Evolutionary conservation across 1,284 basidiomycete species (phyloP).

Genomic region (Bjerkandera adusta): DNA sequence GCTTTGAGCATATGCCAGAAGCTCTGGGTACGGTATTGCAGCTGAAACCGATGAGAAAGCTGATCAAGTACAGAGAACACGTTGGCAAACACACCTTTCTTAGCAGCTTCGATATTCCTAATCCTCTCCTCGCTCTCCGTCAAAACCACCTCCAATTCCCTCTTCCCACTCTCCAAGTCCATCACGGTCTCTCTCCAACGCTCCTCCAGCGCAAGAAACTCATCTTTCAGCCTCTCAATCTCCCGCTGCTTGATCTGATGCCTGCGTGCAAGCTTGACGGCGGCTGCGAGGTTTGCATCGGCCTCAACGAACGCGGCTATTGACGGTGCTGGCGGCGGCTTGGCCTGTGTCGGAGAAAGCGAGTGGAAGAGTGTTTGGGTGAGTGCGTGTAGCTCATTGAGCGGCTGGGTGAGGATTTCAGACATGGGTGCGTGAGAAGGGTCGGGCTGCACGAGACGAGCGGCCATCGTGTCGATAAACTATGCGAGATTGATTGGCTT

Average conservation of each 20-base stretch:
- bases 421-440: conserved; percentile 39
- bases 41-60: conserved; percentile 37
- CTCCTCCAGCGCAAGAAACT: conserved; percentile 63
- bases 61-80: conserved; percentile 1
- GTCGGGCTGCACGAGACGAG: too few species aligned
- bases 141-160: conserved; percentile 64
- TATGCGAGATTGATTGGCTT: too few species aligned
- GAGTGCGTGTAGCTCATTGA: conserved; percentile 60
- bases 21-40: conserved; percentile 74
- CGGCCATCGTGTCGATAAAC: too few species aligned
- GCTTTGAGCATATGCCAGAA: conserved; percentile 77
- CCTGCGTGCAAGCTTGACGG: conserved; percentile 60
- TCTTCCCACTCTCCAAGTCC: conserved; percentile 61
- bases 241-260: conserved; percentile 74
- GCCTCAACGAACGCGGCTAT: conserved; percentile 56
- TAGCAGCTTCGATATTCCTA: conserved; percentile 66
- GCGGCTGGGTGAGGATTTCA: conserved; percentile 56
- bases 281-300: conserved; percentile 59
- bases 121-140: conserved; percentile 70
- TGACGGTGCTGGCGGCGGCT: conserved; percentile 61
- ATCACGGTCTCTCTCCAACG: conserved; percentile 64
- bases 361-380: conserved; percentile 70
- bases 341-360: conserved; percentile 60
- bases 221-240: conserved; percentile 66
- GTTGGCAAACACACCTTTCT: conserved; percentile 49